Percentiles rank a stretch among this genome's conserved stretches.
These are phyloP conservation scores for Lactifluus pinguis DNA, from an alignment of 768 basidiomycete genomes.

Conservation along the genomic window DNA sequence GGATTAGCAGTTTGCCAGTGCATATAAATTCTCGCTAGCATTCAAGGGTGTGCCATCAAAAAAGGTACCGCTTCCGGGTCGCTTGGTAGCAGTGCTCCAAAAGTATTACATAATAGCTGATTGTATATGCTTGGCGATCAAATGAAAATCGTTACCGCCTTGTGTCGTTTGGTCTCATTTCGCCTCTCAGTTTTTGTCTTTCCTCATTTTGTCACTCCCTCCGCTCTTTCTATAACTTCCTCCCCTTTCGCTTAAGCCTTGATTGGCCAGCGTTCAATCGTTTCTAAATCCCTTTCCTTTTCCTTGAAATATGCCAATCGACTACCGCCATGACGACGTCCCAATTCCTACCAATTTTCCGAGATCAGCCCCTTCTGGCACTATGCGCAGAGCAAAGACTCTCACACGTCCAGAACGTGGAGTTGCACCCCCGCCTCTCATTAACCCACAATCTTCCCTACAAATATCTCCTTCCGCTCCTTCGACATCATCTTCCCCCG, in stretches of 20 bases:
- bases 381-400: conserved; percentile 86
- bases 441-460: conserved; percentile 62
- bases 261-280: conserved; percentile 9
- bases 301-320: conserved; percentile 10
- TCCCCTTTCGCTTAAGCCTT: conserved; percentile 9
- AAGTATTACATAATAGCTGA: no score
- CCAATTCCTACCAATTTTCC: conserved; percentile 16
- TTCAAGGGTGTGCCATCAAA: no score
- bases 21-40: no score
- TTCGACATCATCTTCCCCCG: conserved; percentile 26
- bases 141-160: no score
- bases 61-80: no score
- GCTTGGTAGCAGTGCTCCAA: no score
- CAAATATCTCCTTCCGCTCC: conserved; percentile 31
- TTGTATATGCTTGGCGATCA: no score
- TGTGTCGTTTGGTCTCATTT: not conserved
- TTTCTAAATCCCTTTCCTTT: conserved; percentile 3
- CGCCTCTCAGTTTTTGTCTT: not conserved
- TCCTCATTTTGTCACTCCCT: not conserved
- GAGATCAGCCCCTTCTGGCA: conserved; percentile 33
- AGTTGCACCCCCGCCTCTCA: conserved; percentile 89
- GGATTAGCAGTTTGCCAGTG: no score
- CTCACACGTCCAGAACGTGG: conserved; percentile 92
- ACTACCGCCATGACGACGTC: conserved; percentile 13
- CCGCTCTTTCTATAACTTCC: conserved; percentile 1